A percentile compares a stretch with the other conserved stretches of the same genome.
phyloP scores from a whole-genome alignment of 2,329 filamentous ascomycete genomes.

The Hymenoscyphus salicellus region DNA sequence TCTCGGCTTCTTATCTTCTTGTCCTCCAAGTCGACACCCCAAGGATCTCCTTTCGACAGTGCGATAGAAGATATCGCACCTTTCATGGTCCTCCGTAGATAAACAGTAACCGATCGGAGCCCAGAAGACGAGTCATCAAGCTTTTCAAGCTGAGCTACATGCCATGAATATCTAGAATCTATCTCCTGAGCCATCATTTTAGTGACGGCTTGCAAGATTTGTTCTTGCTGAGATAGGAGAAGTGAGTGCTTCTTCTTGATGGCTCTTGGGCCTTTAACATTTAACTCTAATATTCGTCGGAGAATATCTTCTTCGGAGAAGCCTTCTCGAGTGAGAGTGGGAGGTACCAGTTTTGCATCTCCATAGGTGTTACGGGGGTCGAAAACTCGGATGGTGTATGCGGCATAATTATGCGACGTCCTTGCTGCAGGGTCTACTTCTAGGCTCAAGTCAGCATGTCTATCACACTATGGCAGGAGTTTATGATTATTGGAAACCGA shows the following conservation, averaged over 20 bases:
- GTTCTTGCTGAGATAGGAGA: conserved; percentile 6
- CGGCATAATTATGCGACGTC: conserved; percentile 2
- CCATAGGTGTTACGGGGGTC: conserved; percentile 5
- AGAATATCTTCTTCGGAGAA: conserved; percentile 10
- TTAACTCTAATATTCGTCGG: conserved; percentile 1
- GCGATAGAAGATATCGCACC: background rate
- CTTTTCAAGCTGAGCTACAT: conserved; percentile 7
- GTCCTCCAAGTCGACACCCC: background rate
- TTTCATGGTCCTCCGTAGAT: conserved; percentile 1
- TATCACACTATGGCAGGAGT: background rate
- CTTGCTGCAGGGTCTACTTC: background rate
- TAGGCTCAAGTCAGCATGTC: background rate
- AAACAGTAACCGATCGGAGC: conserved; percentile 4
- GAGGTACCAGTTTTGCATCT: background rate
- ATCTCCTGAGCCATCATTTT: background rate
- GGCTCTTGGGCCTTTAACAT: background rate
- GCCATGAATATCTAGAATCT: conserved; percentile 3
- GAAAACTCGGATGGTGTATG: conserved; percentile 13
- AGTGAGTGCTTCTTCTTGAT: conserved; percentile 5
- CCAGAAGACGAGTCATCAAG: background rate
- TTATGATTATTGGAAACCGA: background rate
- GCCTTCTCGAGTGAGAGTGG: conserved; percentile 4
- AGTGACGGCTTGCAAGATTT: background rate
- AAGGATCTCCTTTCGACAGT: background rate
- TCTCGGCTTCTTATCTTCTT: background rate